phyloP scores from a whole-genome alignment of 2,329 filamentous ascomycete species.

The Aspergillus novoparasiticus region DNA sequence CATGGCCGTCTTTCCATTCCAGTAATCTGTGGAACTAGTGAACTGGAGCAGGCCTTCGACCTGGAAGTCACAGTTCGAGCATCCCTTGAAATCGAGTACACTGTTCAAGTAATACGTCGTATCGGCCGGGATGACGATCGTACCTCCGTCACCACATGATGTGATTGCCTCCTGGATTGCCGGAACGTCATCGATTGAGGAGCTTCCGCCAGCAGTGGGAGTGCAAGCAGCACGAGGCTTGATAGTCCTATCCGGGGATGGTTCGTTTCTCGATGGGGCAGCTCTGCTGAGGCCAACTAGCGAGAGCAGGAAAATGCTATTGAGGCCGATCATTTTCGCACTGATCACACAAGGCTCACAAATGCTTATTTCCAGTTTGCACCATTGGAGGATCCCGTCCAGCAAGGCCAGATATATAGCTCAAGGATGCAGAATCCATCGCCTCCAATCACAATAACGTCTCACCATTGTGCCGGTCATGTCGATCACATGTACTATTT shows the following conservation, averaged over 20 bases:
- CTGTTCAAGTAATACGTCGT: constrained; percentile 49
- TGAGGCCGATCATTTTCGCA: background rate
- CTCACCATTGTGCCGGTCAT: background rate
- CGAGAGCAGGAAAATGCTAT: background rate
- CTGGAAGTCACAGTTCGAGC: constrained; percentile 49
- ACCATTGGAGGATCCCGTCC: background rate
- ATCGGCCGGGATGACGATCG: constrained; percentile 46
- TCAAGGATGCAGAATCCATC: background rate
- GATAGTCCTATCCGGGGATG: background rate
- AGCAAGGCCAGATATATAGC: background rate
- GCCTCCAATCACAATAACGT: background rate
- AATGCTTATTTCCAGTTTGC: background rate
- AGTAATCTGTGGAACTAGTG: constrained; percentile 43
- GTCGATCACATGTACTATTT: background rate
- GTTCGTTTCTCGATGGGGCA: constrained; percentile 5
- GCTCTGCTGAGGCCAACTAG: constrained; percentile 2
- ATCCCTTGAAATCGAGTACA: constrained; percentile 47
- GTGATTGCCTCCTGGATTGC: constrained; percentile 47
- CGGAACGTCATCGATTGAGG: constrained; percentile 46
- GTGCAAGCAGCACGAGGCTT: constrained; percentile 35
- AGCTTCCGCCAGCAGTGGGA: constrained; percentile 30
- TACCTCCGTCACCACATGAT: constrained; percentile 48
- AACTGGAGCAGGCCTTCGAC: constrained; percentile 50
- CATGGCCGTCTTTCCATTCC: constrained; percentile 45
- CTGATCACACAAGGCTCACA: background rate